phyloP scores from a whole-genome alignment of 495 filamentous ascomycete species.

The Hypoxylon intermedium region DNA sequence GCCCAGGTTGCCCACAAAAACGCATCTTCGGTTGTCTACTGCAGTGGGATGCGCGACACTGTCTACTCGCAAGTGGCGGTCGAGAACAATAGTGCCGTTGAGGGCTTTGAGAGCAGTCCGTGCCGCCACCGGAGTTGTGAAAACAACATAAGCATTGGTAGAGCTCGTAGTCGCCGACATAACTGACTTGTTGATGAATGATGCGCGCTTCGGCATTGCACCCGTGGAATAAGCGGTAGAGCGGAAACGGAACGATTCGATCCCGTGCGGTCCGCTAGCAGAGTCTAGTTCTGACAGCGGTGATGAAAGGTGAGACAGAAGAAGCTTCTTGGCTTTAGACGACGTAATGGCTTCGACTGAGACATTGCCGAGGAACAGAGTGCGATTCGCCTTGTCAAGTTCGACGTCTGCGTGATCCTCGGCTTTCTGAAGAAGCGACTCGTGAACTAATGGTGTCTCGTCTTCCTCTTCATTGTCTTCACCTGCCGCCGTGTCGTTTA shows the following conservation, averaged over 20 bases:
- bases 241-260: slow-evolving; percentile 91
- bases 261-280: slow-evolving; percentile 64
- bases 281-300: slow-evolving; percentile 52
- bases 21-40: slow-evolving; percentile 83
- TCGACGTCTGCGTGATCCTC: slow-evolving; percentile 59
- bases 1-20: slow-evolving; percentile 95
- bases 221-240: slow-evolving; percentile 80
- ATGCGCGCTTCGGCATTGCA: slow-evolving; percentile 86
- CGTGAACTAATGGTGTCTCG: slow-evolving; percentile 52
- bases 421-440: slow-evolving; percentile 53
- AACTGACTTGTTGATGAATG: slow-evolving; percentile 80
- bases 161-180: slow-evolving; percentile 89
- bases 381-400: slow-evolving; percentile 84
- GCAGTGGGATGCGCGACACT: slow-evolving; percentile 84
- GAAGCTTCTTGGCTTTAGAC: slow-evolving; percentile 75
- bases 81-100: slow-evolving; percentile 84
- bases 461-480: slow-evolving; percentile 41
- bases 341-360: slow-evolving; percentile 81
- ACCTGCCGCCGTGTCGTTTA: slow-evolving; percentile 39
- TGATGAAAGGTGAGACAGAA: slow-evolving; percentile 69
- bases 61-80: slow-evolving; percentile 90
- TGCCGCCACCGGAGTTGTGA: slow-evolving; percentile 72
- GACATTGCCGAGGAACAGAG: slow-evolving; percentile 93
- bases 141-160: slow-evolving; percentile 94
- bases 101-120: slow-evolving; percentile 76